Base-by-base conservation (phyloP, 257 asterid genomes). In the Nicotiana paniculata region DNA sequence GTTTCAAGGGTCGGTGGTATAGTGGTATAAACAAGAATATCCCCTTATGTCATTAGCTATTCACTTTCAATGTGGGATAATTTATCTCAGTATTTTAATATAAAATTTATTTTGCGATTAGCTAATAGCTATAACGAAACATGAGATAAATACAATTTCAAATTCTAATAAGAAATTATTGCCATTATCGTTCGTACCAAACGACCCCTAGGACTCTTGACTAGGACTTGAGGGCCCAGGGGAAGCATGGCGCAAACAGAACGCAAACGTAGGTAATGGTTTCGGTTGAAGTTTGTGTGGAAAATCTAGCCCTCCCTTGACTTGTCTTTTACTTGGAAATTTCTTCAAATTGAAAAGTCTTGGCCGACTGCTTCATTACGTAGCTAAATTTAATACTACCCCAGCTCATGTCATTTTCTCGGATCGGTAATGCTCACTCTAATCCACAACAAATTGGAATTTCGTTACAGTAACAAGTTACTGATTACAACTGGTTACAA, bases 281-380 rank as follows among this genome's bases (percentile, higher is more conserved):
- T 70, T 43, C 15, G 43, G 1, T 39, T 43, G 8, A 21, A 70
- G 48, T 2, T 28, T 43, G 57, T 2, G 57, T 70, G 77, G 58
- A 70, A 43, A 70, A 39, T 70, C 5, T 39, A 21, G 58, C 58
- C 2, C 58, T 70, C 3, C 12, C 46, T 39, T 43, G 58, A 43
- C 35, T 21, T 70, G 33, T 9, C 35, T 43, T 43, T 43, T 4
- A 18, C 3, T 18, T n/a, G 3, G 18, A 69, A 69, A 39, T n/a
- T 72, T 72, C 59, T 46, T 46, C 37, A 46, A 12, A n/a, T 72
- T 72, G 61, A 43, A 72, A 72, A 72, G 78, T 70, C 79, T 72
- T 65, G 57, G 57, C 57, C 57, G 57, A 12, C 57, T 53, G 17
- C 18, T 53, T 53, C 17, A 11, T 13, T 53, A 53, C 16, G 57